Conservation (phyloP, 2,329 filamentous ascomycete species). For the Pyrenochaeta sp. region DNA sequence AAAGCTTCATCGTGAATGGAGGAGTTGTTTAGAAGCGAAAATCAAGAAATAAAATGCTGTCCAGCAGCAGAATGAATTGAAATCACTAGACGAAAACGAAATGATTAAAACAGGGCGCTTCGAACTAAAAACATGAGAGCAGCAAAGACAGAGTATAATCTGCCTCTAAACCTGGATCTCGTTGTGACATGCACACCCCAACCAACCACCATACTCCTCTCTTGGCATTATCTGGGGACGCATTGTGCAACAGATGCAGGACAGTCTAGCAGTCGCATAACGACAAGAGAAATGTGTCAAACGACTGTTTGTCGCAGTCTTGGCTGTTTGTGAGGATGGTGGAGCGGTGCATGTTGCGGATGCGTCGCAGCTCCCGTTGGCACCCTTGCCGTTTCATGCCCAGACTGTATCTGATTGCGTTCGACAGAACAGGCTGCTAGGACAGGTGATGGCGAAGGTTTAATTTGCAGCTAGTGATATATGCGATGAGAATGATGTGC, state of each 20-base stretch:
- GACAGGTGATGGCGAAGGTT: slow-evolving; percentile 2
- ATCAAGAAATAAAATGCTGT: slow-evolving; percentile 15
- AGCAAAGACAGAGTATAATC: background rate
- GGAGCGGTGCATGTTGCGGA: slow-evolving; percentile 19
- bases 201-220: slow-evolving; percentile 3
- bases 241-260: slow-evolving; percentile 27
- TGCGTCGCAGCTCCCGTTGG: slow-evolving; percentile 19
- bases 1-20: slow-evolving; percentile 35
- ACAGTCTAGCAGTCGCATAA: slow-evolving; percentile 6
- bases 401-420: background rate
- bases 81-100: background rate
- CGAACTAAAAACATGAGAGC: background rate
- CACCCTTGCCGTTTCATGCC: slow-evolving; percentile 4
- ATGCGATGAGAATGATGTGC: too few species aligned
- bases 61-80: slow-evolving; percentile 22
- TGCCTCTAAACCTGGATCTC: background rate
- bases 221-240: slow-evolving; percentile 10
- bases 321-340: slow-evolving; percentile 13
- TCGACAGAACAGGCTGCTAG: background rate
- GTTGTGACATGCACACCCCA: slow-evolving; percentile 11
- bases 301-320: slow-evolving; percentile 15
- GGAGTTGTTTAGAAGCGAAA: background rate
- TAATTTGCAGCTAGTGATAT: background rate
- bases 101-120: background rate
- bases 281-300: slow-evolving; percentile 11